These are phyloP conservation scores for Candida boidinii DNA, from an alignment of 805 yeast species.

Conservation along the genomic window DNA sequence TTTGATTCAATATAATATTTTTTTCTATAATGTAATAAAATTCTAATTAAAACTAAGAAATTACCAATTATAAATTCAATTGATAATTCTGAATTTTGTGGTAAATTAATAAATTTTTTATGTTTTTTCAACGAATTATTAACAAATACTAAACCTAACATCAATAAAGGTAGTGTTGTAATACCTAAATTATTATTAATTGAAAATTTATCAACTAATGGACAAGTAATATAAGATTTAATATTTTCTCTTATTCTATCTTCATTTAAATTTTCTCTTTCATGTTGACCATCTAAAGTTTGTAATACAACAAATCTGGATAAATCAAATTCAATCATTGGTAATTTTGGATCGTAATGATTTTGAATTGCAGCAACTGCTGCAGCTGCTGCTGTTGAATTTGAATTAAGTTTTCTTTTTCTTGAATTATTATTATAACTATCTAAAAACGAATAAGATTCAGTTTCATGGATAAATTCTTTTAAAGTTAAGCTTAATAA, in stretches of 20 bases:
- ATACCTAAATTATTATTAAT: conserved; percentile 46
- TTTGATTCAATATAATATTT: conserved; percentile 16
- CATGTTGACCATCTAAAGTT: conserved; percentile 11
- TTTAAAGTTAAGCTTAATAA: conserved; percentile 36
- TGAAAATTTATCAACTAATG: conserved; percentile 17
- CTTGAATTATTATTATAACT: not conserved
- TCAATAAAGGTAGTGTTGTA: conserved; percentile 39
- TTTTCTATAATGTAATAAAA: conserved; percentile 26
- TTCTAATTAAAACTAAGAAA: conserved; percentile 34
- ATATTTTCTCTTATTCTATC: conserved; percentile 15
- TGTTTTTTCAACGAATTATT: conserved; percentile 20
- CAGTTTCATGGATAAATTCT: conserved; percentile 29
- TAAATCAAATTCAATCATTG: conserved; percentile 18
- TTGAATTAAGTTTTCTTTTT: conserved; percentile 11
- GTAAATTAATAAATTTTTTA: conserved; percentile 22
- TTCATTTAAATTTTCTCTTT: conserved; percentile 8
- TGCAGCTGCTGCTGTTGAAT: too few species aligned
- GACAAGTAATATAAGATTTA: conserved; percentile 12
- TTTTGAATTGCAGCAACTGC: conserved; percentile 6
- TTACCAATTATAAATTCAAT: conserved; percentile 35
- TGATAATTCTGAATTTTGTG: conserved; percentile 24
- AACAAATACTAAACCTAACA: conserved; percentile 22
- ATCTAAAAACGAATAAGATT: conserved; percentile 6
- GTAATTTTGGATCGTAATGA: too few species aligned
- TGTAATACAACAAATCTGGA: conserved; percentile 7